Evolutionary conservation across 495 filamentous ascomycete species (phyloP).

Genomic region (Staphylotrichum longicolle): DNA sequence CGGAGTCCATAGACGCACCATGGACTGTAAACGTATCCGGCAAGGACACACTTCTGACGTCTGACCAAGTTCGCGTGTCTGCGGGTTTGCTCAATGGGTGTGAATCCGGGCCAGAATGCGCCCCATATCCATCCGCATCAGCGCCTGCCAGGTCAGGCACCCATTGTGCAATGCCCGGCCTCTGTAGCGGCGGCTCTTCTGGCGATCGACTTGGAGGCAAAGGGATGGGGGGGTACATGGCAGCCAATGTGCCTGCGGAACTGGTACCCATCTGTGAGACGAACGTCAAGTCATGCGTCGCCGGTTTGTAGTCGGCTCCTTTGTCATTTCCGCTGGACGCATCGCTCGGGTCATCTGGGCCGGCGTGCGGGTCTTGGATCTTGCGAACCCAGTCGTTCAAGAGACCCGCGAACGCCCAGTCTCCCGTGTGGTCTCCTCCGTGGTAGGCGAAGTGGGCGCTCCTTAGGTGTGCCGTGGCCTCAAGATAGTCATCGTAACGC

Average conservation of each 20-base stretch:
- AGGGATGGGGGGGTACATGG: background rate
- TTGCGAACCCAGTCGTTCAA: background rate
- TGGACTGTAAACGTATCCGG: background rate
- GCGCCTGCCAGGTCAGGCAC: no score
- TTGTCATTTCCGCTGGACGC: no score
- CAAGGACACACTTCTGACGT: no score
- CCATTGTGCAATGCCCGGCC: no score
- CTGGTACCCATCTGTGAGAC: background rate
- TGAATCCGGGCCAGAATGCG: no score
- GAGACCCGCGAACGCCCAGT: background rate
- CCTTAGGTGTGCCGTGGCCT: background rate
- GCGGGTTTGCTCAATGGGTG: no score
- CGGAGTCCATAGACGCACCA: background rate
- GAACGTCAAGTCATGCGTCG: background rate
- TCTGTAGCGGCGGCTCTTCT: background rate
- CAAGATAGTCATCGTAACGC: background rate
- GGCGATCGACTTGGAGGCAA: background rate
- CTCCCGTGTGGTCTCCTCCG: background rate
- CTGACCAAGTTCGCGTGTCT: no score
- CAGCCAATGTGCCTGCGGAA: background rate
- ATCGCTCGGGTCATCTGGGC: background rate
- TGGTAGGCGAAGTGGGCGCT: background rate
- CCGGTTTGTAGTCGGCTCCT: no score
- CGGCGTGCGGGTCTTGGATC: no score
- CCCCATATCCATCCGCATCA: no score